Evolutionary conservation across 352 stramenopile species (phyloP), one percentile per base, ranked within the genome.

Genomic region (Pythium rishiriense): DNA sequence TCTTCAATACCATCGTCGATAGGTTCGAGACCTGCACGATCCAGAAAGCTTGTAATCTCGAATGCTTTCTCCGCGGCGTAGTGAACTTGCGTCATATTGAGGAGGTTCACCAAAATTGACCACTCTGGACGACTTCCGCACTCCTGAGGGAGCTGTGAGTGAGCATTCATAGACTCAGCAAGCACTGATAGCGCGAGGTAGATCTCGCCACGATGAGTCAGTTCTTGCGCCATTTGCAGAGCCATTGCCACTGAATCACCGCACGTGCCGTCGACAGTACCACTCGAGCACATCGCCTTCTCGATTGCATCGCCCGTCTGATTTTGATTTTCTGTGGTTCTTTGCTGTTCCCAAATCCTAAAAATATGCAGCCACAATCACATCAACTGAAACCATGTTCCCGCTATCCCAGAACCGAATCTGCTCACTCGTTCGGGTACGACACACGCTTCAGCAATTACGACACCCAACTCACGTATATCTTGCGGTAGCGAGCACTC

Each of bases 61-160:
- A 55, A 67, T 14, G 60, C 60, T 26, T 61, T 33, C 39, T 67
- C 50, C 10, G 60, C 60, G 4, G 60, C 60, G 19, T 25, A 31
- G 1, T 42, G 60, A 17, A 67, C 33, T 7, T 19, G 8, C 2
- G 43, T 25, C 28, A 42, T 60, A 43, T 61, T 47, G 28, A 67
- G 43, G 4, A 61, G n/a, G 14, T 67, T 43, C 8, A 62, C 19
- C 25, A 62, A 58, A 1, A 37, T 22, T 6, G 24, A 39, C 61
- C 61, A 62, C 25, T 49, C 31, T 8, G 33, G 22, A 28, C n/a
- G 29, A 39, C 28, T 37, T 17, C 25, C 9, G 17, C 15, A 22
- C n/a, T 11, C 26, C 21, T 7, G 17, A 0, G 42, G 14, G 3
- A 21, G 17, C 12, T 45, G 22, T 33, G 22, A 4, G 17, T 22